Base-by-base conservation (phyloP, 1,139 yeast genomes). In the Sugiyamaella pinicola region DNA sequence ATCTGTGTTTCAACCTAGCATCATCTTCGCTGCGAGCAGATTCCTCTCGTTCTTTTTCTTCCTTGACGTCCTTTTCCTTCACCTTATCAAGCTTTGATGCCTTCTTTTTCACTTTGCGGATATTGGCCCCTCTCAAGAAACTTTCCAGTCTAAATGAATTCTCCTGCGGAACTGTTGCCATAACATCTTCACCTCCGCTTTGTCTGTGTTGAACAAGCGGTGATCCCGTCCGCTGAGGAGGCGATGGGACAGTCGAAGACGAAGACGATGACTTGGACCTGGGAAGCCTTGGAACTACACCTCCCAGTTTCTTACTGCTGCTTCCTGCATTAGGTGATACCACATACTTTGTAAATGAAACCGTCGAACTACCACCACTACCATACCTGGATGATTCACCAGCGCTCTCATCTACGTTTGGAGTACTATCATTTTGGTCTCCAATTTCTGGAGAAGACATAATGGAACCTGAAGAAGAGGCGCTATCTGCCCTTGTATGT, bases 101-200 rank as follows among this genome's bases (percentile, higher is more conserved):
- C 12, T 57, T 43, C 55, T 63, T 63, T 43, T 60, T 63, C 28
- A 58, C 58, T 35, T 62, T 63, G 10, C 63, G 58, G 8, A 68
- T 59, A 45, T 61, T 64, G 10, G 69, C 69, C 6, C 65, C 67
- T 12, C 69, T 49, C 35, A 69, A 52, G 17, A 69, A 54, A 37
- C 68, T 63, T 35, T 69, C 72, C 5, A 69, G 57, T 7, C 72
- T 56, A 61, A 69, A 69, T 3, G 70, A 64, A 6, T 65, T 58
- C 40, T 66, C 70, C 10, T 49, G 60, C 3, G 52, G 50, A 17
- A 43, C 47, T 2, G 50, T 49, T 10, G 39, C 31, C 8, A 21
- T 2, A 26, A 9, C 12, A 26, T 26, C 31, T 26, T n/a, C 31
- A 13, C 17, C 17, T 2, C 35, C 35, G n/a, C 8, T 12, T 33